Evolutionary conservation across 495 filamentous ascomycete genomes (phyloP).

Genomic region (Hypoxylon lenormandii): DNA sequence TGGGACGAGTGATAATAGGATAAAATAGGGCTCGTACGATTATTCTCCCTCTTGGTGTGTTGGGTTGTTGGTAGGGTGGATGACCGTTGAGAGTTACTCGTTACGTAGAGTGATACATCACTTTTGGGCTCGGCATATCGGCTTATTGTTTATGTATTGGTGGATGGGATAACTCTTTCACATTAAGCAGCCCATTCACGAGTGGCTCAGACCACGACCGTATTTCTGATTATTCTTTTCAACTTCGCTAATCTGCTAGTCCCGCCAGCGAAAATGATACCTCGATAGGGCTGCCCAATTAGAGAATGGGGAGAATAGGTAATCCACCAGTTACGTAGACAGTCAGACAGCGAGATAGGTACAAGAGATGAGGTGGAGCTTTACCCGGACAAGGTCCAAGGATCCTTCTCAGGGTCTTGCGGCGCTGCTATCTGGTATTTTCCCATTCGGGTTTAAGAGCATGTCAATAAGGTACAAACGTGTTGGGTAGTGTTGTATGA

Average conservation of each 20-base stretch:
- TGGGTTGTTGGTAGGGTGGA: slow-evolving; percentile 31
- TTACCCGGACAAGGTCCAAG: slow-evolving; percentile 10
- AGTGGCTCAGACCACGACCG: slow-evolving; percentile 11
- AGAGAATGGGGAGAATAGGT: neutral
- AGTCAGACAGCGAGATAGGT: neutral
- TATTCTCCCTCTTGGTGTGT: slow-evolving; percentile 13
- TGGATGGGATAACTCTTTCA: neutral
- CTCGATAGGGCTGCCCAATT: slow-evolving; percentile 41
- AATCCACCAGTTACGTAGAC: neutral
- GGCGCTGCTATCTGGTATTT: neutral
- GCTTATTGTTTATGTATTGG: slow-evolving; percentile 27
- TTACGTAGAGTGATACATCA: slow-evolving; percentile 33
- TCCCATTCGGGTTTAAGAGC: slow-evolving; percentile 1
- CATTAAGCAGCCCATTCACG: slow-evolving; percentile 5
- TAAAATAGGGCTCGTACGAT: slow-evolving; percentile 39
- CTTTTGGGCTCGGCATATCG: slow-evolving; percentile 25
- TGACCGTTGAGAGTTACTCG: slow-evolving; percentile 34
- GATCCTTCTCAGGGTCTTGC: slow-evolving; percentile 3
- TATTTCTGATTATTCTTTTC: slow-evolving; percentile 5
- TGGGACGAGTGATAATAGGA: slow-evolving; percentile 18
- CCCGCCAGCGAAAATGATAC: slow-evolving; percentile 13
- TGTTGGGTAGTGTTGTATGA: too few species aligned
- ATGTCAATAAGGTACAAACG: neutral
- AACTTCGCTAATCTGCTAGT: slow-evolving; percentile 16
- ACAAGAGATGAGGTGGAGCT: slow-evolving; percentile 10